Evolutionary conservation across 495 filamentous ascomycete species (phyloP).

Genomic region (Tuber umbilicatum): DNA sequence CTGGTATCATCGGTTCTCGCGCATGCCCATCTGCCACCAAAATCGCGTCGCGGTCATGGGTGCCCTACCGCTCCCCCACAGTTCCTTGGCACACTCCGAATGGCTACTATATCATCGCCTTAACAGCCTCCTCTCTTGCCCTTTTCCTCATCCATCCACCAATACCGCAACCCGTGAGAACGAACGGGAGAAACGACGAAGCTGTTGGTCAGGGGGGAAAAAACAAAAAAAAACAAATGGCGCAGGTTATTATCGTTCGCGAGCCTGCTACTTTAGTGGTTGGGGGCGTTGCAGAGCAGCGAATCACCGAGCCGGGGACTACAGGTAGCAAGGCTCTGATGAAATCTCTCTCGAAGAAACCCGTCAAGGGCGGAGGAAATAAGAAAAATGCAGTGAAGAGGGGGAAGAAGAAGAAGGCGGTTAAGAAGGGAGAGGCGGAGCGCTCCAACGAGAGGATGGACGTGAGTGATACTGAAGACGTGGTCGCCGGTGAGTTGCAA

Average conservation of each 20-base stretch:
- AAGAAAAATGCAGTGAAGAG: neutral
- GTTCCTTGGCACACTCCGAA: neutral
- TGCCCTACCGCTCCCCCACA: neutral
- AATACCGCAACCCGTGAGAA: neutral
- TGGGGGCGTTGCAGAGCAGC: neutral
- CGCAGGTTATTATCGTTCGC: neutral
- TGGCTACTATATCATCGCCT: neutral
- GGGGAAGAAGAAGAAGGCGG: neutral
- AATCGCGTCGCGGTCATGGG: neutral
- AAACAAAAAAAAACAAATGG: neutral
- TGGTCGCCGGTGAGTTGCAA: neutral
- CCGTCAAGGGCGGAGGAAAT: neutral
- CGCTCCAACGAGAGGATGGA: neutral
- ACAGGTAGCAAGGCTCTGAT: neutral
- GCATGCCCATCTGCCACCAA: neutral
- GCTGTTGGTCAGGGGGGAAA: neutral
- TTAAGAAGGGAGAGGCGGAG: neutral
- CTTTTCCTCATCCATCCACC: neutral
- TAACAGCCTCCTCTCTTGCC: neutral
- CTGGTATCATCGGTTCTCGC: neutral
- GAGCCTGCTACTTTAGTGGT: neutral
- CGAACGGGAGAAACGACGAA: neutral
- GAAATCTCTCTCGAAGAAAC: neutral
- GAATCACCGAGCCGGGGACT: neutral
- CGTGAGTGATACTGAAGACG: neutral